Evolutionary conservation across 129 eudicot genomes (phyloP).

Genomic region (Flaveria linearis): DNA sequence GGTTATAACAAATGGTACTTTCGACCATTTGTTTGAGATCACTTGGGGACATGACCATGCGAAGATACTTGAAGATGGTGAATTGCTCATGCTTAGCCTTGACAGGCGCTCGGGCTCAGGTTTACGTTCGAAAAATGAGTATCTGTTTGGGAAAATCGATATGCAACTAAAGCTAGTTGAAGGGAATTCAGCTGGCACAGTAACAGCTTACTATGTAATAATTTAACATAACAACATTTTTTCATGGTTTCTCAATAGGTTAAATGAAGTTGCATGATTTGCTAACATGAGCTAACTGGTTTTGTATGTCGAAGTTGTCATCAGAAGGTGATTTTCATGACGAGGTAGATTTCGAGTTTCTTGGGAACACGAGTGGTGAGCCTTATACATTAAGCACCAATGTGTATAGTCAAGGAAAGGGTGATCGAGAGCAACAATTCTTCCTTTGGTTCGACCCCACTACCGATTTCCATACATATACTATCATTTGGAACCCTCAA

Average conservation of each 20-base stretch:
- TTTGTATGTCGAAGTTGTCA: slow-evolving; percentile 46
- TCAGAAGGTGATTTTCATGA: slow-evolving; percentile 57
- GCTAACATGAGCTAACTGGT: not conserved
- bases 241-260: too few species aligned
- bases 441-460: slow-evolving; percentile 78
- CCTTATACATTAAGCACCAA: slow-evolving; percentile 69
- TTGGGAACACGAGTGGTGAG: slow-evolving; percentile 59
- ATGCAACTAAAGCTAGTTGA: slow-evolving; percentile 66
- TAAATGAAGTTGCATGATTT: not conserved
- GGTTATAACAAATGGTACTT: slow-evolving; percentile 58
- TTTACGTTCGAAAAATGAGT: slow-evolving; percentile 50
- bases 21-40: slow-evolving; percentile 48
- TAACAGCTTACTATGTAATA: slow-evolving; percentile 61
- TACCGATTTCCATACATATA: slow-evolving; percentile 54
- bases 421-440: slow-evolving; percentile 59
- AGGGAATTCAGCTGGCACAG: slow-evolving; percentile 72
- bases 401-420: slow-evolving; percentile 62
- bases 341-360: slow-evolving; percentile 66
- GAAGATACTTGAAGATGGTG: slow-evolving; percentile 43
- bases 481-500: slow-evolving; percentile 61
- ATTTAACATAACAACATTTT: not conserved
- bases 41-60: slow-evolving; percentile 59
- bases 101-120: slow-evolving; percentile 61
- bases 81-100: slow-evolving; percentile 54
- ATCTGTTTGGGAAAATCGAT: slow-evolving; percentile 51